A percentile compares a stretch with the other conserved stretches of the same genome.
phyloP scores from a whole-genome alignment of 2,329 filamentous ascomycete species.

The Aspergillus viridinutans region DNA sequence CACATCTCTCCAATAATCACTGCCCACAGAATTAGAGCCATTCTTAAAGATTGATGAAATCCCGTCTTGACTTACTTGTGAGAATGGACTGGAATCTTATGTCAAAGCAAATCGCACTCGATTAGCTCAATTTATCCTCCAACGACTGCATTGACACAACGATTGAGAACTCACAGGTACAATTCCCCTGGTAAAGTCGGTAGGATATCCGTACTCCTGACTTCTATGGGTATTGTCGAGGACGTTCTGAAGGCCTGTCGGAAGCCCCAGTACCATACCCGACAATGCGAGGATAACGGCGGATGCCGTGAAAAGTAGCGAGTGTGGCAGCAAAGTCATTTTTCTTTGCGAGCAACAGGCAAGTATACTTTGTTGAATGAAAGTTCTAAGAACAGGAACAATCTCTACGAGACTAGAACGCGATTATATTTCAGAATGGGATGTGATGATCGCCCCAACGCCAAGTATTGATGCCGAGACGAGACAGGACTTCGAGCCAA shows the following conservation, averaged over 20 bases:
- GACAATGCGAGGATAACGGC: constrained; percentile 22
- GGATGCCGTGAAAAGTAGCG: constrained; percentile 16
- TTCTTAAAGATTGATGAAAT: neutral
- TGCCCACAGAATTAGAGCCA: constrained; percentile 24
- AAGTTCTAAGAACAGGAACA: neutral
- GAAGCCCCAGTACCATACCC: constrained; percentile 28
- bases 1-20: constrained; percentile 53
- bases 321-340: constrained; percentile 7
- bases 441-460: neutral
- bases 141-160: neutral
- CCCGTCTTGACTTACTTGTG: constrained; percentile 31
- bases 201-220: constrained; percentile 56
- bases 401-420: neutral
- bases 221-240: constrained; percentile 51
- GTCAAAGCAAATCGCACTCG: constrained; percentile 3
- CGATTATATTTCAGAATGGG: neutral
- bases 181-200: constrained; percentile 57
- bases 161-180: constrained; percentile 45
- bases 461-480: neutral
- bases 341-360: neutral
- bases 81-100: constrained; percentile 39
- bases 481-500: constrained; percentile 6
- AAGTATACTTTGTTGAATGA: neutral
- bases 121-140: neutral
- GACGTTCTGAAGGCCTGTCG: constrained; percentile 52